Evolutionary conservation across 768 basidiomycete genomes (phyloP).

Genomic region (Rhodotorula diobovata): DNA sequence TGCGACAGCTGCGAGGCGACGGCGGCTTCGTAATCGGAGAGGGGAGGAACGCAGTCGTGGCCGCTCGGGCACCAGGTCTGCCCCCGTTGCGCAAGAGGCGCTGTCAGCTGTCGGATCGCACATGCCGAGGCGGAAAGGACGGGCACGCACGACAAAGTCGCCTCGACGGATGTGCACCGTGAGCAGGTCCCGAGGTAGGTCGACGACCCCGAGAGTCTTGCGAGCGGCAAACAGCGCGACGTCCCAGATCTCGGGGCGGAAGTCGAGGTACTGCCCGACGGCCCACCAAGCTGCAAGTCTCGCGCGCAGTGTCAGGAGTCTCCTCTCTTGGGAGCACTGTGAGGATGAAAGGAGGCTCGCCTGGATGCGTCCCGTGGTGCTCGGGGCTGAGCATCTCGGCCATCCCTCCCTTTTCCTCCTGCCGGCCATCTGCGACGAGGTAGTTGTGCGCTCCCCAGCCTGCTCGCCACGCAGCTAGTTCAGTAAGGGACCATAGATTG

Average conservation of each 20-base stretch:
- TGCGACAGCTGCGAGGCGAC: conserved; percentile 2
- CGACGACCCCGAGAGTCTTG: conserved; percentile 6
- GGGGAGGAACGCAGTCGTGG: conserved; percentile 8
- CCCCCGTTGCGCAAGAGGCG: background rate
- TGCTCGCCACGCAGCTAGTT: background rate
- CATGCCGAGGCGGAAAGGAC: background rate
- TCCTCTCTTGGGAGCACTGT: no score
- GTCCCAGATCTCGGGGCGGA: conserved; percentile 17
- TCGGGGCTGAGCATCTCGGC: background rate
- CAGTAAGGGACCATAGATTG: conserved; percentile 1
- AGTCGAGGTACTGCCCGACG: conserved; percentile 19
- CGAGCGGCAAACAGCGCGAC: conserved; percentile 11
- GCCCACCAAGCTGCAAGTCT: conserved; percentile 4
- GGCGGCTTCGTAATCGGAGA: background rate
- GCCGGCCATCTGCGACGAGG: conserved; percentile 9
- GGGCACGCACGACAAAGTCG: conserved; percentile 6
- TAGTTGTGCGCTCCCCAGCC: background rate
- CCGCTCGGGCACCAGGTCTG: conserved; percentile 1
- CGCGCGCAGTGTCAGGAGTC: background rate
- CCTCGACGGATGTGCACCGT: conserved; percentile 17
- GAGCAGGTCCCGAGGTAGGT: background rate
- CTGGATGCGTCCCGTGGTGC: conserved; percentile 7
- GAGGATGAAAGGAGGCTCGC: background rate
- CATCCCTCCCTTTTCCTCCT: conserved; percentile 5
- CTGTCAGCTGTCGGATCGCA: no score